A percentile compares a stretch with the other conserved stretches of the same genome.
Conservation (phyloP, 441 rosid genomes). For the Croton setiger region DNA sequence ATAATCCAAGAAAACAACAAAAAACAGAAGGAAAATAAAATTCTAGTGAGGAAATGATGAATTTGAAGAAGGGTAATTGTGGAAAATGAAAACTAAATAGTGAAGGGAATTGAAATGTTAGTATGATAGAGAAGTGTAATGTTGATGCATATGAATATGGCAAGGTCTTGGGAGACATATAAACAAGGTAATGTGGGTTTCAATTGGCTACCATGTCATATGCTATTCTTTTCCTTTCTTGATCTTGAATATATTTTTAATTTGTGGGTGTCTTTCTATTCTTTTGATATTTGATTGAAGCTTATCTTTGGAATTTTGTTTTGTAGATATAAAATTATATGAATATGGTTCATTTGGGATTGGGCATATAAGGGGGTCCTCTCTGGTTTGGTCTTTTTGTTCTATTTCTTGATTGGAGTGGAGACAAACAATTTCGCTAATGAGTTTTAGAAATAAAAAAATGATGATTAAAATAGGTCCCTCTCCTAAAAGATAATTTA, state of each 20-base stretch:
- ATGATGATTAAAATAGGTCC: constrained; percentile 3
- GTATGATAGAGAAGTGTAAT: not conserved
- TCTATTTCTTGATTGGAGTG: constrained; percentile 17
- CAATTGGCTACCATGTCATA: constrained; percentile 12
- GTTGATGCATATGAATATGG: constrained; percentile 26
- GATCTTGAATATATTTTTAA: not conserved
- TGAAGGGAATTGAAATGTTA: not conserved
- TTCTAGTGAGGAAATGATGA: constrained; percentile 4
- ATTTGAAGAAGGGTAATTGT: not conserved
- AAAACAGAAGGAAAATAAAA: constrained; percentile 14
- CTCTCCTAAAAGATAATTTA: constrained; percentile 1
- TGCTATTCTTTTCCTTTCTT: not conserved
- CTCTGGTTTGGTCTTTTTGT: constrained; percentile 25
- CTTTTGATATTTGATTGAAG: constrained; percentile 15
- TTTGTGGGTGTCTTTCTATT: constrained; percentile 28
- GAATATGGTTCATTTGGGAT: not conserved
- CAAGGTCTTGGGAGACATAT: constrained; percentile 36
- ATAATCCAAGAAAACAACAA: constrained; percentile 21
- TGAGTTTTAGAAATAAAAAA: constrained; percentile 12
- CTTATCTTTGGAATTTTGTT: constrained; percentile 15
- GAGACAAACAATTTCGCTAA: constrained; percentile 21
- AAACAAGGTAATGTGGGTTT: constrained; percentile 26
- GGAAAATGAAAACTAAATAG: not conserved
- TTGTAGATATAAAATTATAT: not conserved
- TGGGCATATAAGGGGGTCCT: constrained; percentile 21